Evolutionary conservation across 1,139 yeast genomes (phyloP), one percentile per base, ranked within the genome.

Genomic region (Suhomyces bolitotheri): DNA sequence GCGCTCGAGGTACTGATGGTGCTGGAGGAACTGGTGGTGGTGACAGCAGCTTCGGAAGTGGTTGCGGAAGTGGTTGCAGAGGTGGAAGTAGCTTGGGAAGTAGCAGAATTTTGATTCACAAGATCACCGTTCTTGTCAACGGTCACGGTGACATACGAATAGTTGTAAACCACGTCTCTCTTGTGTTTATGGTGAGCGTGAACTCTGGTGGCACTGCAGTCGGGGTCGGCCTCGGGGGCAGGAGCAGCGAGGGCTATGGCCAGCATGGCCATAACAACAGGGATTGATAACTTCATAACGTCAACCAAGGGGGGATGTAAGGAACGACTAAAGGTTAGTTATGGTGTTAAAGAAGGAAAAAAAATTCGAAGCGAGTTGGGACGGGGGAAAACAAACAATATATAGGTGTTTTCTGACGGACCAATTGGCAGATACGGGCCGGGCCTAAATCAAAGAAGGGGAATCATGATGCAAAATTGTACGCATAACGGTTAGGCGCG

Each of bases 131-230:
- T 56, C 45, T 73, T 77, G 60, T 86, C 82, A 41, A 88, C 95
- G 39, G 82, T 73, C 44, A 82, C 79, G 27, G 90, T 82, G 52
- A 80, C 82, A 61, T 85, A 86, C 44, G 85, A 90, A 60, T 82
- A 81, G 61, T 86, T 88, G 51, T 85, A 79, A 42, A 86, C 95
- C 48, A 82, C 77, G 33, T 86, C 87, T 68, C 89, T 79, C 67
- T 80, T 81, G 62, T 80, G 83, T 50, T 73, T 78, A 61, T 82
- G 85, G 65, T 84, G 94, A 49, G 62, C 67, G 58, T 73, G 78
- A 61, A 61, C 53, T 36, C 52, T 43, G 53, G 69, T 55, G 35
- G 70, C 52, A 14, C 69, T 56, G 42, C 78, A 72, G 44, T 69
- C 70, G 6, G 32, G 3, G 16, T 50, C 53, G 28, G 53, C 49